Percentiles rank a stretch among this genome's conserved stretches.
phyloP scores from a whole-genome alignment of 176 grass and related monocot species.

The Rhynchospora tenuis region DNA sequence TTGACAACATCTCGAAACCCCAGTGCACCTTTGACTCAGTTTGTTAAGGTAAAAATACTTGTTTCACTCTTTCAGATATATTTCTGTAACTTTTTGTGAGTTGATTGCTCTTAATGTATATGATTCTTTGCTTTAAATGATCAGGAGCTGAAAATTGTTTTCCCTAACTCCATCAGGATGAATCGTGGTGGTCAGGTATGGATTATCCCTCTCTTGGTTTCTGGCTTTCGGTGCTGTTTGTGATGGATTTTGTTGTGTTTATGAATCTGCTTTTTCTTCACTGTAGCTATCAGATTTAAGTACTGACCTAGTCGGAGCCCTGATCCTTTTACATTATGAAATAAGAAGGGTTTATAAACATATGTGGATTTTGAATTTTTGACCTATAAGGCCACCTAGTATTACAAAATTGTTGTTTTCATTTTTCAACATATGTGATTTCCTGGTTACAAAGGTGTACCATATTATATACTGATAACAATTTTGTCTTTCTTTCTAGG shows the following conservation, averaged over 20 bases:
- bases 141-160: conserved; percentile 83
- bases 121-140: conserved; percentile 5
- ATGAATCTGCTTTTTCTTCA: neutral
- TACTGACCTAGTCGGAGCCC: neutral
- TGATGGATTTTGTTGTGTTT: neutral
- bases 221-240: neutral
- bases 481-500: conserved; percentile 28
- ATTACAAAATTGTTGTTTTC: neutral
- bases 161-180: conserved; percentile 76
- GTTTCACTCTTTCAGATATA: neutral
- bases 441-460: neutral
- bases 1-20: conserved; percentile 81
- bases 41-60: conserved; percentile 51
- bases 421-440: neutral
- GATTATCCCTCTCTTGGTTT: neutral
- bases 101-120: neutral
- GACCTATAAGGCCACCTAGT: neutral
- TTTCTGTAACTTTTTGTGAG: neutral
- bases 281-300: neutral
- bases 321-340: neutral
- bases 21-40: conserved; percentile 49
- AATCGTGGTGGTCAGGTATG: conserved; percentile 88
- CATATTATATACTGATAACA: neutral
- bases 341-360: neutral
- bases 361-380: neutral